Conservation (phyloP, 768 basidiomycete genomes). For the Thelephora ganbajun region DNA sequence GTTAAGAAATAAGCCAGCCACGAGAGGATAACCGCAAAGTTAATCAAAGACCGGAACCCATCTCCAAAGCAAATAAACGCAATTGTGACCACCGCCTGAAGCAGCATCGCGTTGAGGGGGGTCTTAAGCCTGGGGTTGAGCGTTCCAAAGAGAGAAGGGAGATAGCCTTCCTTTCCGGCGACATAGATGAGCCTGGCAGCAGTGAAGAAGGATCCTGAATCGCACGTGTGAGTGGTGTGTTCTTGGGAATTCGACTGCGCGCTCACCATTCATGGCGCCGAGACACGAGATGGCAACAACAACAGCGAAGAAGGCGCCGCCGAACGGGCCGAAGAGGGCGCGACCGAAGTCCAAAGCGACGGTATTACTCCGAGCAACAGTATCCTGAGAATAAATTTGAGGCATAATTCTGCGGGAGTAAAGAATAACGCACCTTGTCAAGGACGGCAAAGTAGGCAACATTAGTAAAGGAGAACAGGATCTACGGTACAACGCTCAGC, state of each 20-base stretch:
- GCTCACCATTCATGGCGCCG: conserved; percentile 76
- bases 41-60: conserved; percentile 79
- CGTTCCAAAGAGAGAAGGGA: conserved; percentile 73
- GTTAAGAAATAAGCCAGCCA: conserved; percentile 86
- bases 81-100: conserved; percentile 65
- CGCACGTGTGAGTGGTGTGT: background rate
- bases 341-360: conserved; percentile 89
- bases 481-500: conserved; percentile 20
- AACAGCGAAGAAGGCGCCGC: conserved; percentile 75
- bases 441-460: conserved; percentile 87
- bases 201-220: conserved; percentile 54
- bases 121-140: conserved; percentile 66
- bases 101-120: conserved; percentile 74
- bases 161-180: conserved; percentile 76
- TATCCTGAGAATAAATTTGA: conserved; percentile 21
- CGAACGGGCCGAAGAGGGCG: conserved; percentile 72
- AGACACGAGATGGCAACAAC: conserved; percentile 94
- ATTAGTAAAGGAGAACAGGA: conserved; percentile 72
- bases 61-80: conserved; percentile 76
- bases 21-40: conserved; percentile 77
- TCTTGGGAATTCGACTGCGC: background rate
- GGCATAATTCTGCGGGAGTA: conserved; percentile 1
- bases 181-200: conserved; percentile 78
- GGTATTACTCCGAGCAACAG: conserved; percentile 70
- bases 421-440: conserved; percentile 40